A percentile compares a stretch with the other conserved stretches of the same genome.
Evolutionary conservation across 805 yeast genomes (phyloP).

Genomic region (Clavispora phyllophila): DNA sequence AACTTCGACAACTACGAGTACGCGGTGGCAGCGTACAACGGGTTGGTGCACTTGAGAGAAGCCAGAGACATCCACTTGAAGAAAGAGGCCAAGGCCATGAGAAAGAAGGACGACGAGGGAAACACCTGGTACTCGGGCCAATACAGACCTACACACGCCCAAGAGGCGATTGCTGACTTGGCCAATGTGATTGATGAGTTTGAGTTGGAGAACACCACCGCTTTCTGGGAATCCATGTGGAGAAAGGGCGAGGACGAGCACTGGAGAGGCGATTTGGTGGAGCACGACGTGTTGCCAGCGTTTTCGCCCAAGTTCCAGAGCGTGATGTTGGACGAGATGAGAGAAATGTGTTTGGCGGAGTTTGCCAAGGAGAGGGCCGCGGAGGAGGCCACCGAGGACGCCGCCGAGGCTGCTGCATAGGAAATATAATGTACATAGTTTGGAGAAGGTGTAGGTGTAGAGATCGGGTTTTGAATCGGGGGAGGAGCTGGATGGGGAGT

Average conservation of each 20-base stretch:
- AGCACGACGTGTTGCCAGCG: constrained; percentile 57
- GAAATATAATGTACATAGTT: constrained; percentile 3
- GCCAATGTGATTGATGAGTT: constrained; percentile 63
- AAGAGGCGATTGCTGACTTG: constrained; percentile 87
- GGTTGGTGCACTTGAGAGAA: constrained; percentile 66
- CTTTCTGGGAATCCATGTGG: constrained; percentile 86
- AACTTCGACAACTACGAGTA: constrained; percentile 54
- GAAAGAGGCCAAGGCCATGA: constrained; percentile 55
- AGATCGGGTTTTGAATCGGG: no score
- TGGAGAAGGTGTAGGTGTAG: background rate
- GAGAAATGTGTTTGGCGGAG: constrained; percentile 33
- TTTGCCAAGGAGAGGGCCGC: constrained; percentile 23
- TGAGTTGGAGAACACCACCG: constrained; percentile 41
- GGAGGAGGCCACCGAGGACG: constrained; percentile 1
- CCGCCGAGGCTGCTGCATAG: constrained; percentile 1
- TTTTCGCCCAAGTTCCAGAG: constrained; percentile 63
- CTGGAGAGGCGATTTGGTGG: constrained; percentile 59
- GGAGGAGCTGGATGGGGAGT: no score
- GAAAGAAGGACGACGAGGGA: constrained; percentile 71
- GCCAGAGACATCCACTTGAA: constrained; percentile 61
- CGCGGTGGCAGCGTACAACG: constrained; percentile 70
- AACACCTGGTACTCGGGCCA: constrained; percentile 84
- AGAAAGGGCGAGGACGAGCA: constrained; percentile 73
- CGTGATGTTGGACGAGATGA: constrained; percentile 58
- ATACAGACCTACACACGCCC: constrained; percentile 84